Evolutionary conservation across 768 basidiomycete genomes (phyloP).

Genomic region (Hericium rajendrae): DNA sequence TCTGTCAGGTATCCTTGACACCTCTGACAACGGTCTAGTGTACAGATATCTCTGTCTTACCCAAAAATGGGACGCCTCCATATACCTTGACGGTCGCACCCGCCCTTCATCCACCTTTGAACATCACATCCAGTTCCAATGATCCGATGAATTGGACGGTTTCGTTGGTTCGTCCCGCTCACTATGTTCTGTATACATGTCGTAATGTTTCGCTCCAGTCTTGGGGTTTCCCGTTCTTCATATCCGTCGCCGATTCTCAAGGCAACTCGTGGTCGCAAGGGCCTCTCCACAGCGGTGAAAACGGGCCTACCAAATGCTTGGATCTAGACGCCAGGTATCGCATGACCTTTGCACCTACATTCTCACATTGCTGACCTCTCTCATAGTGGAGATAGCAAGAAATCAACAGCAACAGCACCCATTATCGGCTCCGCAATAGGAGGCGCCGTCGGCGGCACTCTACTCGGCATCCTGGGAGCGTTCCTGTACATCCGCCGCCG

Average conservation of each 20-base stretch:
- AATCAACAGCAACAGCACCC: not conserved
- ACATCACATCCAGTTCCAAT: slow-evolving; percentile 37
- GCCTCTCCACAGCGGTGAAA: slow-evolving; percentile 44
- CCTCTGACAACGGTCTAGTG: slow-evolving; percentile 29
- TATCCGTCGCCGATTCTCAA: slow-evolving; percentile 41
- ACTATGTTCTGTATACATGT: not conserved
- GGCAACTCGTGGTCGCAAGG: slow-evolving; percentile 49
- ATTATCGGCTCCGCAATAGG: slow-evolving; percentile 13
- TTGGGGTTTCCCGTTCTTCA: slow-evolving; percentile 46
- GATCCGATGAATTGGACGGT: slow-evolving; percentile 51
- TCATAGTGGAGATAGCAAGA: too few relatives aligned
- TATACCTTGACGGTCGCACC: slow-evolving; percentile 54
- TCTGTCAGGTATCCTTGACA: not conserved
- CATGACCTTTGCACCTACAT: not conserved
- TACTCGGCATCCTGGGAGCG: slow-evolving; percentile 5
- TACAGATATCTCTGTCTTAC: slow-evolving; percentile 42
- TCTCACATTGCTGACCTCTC: not conserved
- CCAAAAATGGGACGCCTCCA: slow-evolving; percentile 50
- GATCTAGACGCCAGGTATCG: slow-evolving; percentile 10
- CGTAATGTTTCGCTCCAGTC: slow-evolving; percentile 21
- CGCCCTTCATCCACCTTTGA: slow-evolving; percentile 49
- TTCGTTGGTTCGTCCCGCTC: slow-evolving; percentile 17
- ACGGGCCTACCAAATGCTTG: slow-evolving; percentile 33
- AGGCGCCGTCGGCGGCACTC: slow-evolving; percentile 14
- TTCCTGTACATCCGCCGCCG: not conserved